Conservation (phyloP, 2,329 filamentous ascomycete species). For the Cryoendolithus antarcticus region DNA sequence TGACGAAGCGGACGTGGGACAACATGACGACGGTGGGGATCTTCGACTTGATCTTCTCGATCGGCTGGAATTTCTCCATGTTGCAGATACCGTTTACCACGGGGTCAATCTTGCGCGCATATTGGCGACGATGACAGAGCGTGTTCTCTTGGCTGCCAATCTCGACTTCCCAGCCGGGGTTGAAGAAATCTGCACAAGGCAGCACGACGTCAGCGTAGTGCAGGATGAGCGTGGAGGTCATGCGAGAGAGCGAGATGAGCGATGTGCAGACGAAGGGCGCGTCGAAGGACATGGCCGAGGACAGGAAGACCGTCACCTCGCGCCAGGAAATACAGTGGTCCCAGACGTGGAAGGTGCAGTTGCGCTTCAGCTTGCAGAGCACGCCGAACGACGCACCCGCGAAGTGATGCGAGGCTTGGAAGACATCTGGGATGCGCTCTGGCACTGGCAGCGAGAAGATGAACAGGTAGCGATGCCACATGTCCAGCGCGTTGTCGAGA, state of each 20-base stretch:
- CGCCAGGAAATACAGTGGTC: constrained; percentile 52
- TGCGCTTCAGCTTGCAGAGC: constrained; percentile 48
- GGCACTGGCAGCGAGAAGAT: constrained; percentile 47
- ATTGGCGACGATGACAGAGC: constrained; percentile 39
- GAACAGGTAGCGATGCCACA: constrained; percentile 38
- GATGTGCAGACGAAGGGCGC: constrained; percentile 12
- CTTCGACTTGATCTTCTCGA: constrained; percentile 38
- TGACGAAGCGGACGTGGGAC: constrained; percentile 42
- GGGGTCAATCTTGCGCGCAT: constrained; percentile 44
- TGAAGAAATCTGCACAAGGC: constrained; percentile 46
- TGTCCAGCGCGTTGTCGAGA: constrained; percentile 33
- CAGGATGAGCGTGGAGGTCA: constrained; percentile 12
- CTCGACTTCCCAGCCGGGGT: constrained; percentile 46
- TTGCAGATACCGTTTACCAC: constrained; percentile 49
- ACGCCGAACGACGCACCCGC: constrained; percentile 50
- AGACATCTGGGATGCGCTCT: constrained; percentile 45
- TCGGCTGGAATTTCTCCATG: constrained; percentile 45
- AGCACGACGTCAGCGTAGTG: constrained; percentile 43
- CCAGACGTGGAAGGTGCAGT: constrained; percentile 50
- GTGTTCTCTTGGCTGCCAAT: constrained; percentile 42
- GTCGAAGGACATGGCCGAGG: constrained; percentile 9
- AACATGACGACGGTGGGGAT: constrained; percentile 48
- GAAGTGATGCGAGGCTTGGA: constrained; percentile 51
- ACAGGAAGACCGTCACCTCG: constrained; percentile 36
- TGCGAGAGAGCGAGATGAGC: constrained; percentile 11